These are phyloP conservation scores for Fusarium metavorans DNA, from an alignment of 2,329 filamentous ascomycete genomes.

Conservation along the genomic window DNA sequence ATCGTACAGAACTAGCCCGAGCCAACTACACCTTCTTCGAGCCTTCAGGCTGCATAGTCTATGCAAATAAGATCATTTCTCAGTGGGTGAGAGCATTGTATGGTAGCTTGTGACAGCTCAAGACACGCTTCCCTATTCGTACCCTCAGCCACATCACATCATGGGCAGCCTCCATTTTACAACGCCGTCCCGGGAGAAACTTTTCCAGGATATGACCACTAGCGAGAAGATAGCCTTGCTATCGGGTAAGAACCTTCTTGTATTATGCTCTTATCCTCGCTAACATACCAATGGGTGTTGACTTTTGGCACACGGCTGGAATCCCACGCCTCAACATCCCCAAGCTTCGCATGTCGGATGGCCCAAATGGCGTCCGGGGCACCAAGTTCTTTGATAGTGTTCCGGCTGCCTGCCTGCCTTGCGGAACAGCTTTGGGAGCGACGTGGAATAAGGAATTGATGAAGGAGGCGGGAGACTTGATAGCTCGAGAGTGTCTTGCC, in stretches of 20 bases:
- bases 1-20: neutral
- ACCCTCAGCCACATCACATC: neutral
- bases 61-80: neutral
- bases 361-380: constrained; percentile 77
- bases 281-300: constrained; percentile 59
- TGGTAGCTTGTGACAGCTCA: neutral
- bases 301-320: constrained; percentile 77
- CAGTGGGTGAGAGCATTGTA: too few relatives aligned
- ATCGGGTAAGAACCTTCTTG: constrained; percentile 51
- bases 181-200: constrained; percentile 51
- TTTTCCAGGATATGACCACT: constrained; percentile 65
- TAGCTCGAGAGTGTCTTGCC: constrained; percentile 65
- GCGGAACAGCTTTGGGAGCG: constrained; percentile 67
- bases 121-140: neutral
- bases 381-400: constrained; percentile 75
- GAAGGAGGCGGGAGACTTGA: constrained; percentile 61
- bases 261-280: neutral
- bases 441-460: constrained; percentile 69
- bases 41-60: neutral
- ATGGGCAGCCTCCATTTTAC: neutral
- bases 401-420: constrained; percentile 69
- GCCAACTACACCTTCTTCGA: neutral
- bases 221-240: constrained; percentile 66
- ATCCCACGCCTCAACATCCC: constrained; percentile 72
- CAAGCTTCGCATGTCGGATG: constrained; percentile 74